These are phyloP conservation scores for Chamaenerion angustifolium DNA, from an alignment of 345 rosid species.

Conservation along the genomic window DNA sequence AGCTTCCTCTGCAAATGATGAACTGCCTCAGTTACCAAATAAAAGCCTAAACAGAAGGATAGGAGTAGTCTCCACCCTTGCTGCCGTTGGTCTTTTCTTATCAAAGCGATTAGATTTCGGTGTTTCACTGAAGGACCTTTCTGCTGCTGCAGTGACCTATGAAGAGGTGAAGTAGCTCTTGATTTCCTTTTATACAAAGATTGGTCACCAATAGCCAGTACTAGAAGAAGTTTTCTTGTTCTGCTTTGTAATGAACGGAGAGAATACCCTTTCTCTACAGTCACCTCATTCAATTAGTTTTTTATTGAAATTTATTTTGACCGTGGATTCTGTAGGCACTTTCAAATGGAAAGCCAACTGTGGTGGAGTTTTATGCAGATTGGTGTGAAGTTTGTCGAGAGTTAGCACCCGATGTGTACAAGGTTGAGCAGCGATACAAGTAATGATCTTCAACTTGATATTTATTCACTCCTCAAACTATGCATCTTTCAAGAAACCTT, in stretches of 20 bases:
- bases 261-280: no score
- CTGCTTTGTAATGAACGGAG: background rate
- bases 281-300: no score
- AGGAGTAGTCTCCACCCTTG: conserved; percentile 36
- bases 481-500: no score
- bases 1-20: conserved; percentile 19
- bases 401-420: conserved; percentile 85
- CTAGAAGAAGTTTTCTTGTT: background rate
- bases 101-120: conserved; percentile 59
- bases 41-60: conserved; percentile 40
- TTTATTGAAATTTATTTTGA: background rate
- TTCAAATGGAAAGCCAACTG: conserved; percentile 88
- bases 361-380: conserved; percentile 91
- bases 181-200: no score
- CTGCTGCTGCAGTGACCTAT: conserved; percentile 53
- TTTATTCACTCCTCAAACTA: no score
- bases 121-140: conserved; percentile 61
- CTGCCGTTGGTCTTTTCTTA: conserved; percentile 47
- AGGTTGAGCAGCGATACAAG: conserved; percentile 90
- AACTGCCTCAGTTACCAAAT: conserved; percentile 48
- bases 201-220: background rate
- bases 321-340: conserved; percentile 31
- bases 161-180: conserved; percentile 34
- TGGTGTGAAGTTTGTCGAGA: conserved; percentile 98
- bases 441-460: conserved; percentile 11